phyloP scores from a whole-genome alignment of 1,284 basidiomycete species.

The Porodaedalea pini region DNA sequence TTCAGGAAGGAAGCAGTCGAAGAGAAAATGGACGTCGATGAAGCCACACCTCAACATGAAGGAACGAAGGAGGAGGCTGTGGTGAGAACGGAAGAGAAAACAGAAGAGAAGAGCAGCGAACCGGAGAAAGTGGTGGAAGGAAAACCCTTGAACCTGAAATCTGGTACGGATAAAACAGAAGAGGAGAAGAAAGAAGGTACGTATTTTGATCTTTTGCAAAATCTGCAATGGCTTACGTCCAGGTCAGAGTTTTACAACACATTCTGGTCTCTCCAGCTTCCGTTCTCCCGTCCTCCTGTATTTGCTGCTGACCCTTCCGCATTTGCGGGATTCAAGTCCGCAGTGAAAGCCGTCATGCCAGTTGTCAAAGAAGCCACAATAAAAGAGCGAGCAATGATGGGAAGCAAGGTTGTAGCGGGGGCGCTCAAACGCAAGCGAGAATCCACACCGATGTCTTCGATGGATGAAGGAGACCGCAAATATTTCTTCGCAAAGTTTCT shows the following conservation, averaged over 20 bases:
- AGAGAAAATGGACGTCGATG: conserved; percentile 29
- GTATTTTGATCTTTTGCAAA: conserved; percentile 23
- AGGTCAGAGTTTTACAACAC: conserved; percentile 71
- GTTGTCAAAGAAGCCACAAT: conserved; percentile 80
- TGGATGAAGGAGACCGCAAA: conserved; percentile 45
- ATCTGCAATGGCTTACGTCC: conserved; percentile 4
- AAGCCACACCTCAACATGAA: conserved; percentile 27
- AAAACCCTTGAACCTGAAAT: conserved; percentile 6
- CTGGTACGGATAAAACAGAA: conserved; percentile 28
- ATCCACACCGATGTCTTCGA: conserved; percentile 32
- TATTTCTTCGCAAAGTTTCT: conserved; percentile 93
- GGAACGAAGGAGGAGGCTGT: conserved; percentile 41
- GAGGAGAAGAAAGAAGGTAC: conserved; percentile 61
- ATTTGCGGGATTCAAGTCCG: conserved; percentile 61
- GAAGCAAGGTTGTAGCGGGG: conserved; percentile 47
- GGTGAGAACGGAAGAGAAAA: conserved; percentile 41
- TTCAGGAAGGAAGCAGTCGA: conserved; percentile 33
- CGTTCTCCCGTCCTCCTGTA: conserved; percentile 66
- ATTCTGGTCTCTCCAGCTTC: conserved; percentile 81
- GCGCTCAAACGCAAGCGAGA: conserved; percentile 66
- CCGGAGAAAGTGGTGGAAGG: conserved; percentile 21
- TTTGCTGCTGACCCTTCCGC: conserved; percentile 51
- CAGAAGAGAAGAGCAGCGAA: conserved; percentile 23
- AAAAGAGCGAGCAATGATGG: conserved; percentile 80
- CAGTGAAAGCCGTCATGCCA: conserved; percentile 67